phyloP scores from a whole-genome alignment of 139 green algal species.

The Haematococcus sp. region DNA sequence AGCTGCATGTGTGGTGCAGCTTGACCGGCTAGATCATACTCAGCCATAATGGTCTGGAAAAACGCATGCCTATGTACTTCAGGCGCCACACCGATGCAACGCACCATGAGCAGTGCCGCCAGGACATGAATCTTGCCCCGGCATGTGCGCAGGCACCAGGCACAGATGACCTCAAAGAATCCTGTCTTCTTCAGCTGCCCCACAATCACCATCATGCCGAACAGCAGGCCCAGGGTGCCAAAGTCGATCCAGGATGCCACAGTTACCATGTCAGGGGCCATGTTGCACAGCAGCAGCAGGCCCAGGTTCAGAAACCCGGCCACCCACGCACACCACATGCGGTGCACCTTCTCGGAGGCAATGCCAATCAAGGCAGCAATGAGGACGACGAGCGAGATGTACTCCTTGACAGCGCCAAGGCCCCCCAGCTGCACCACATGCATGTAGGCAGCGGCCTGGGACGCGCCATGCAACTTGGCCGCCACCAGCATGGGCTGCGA shows the following conservation, averaged over 20 bases:
- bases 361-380: constrained; percentile 32
- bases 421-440: no score
- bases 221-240: constrained; percentile 54
- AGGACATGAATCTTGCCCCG: constrained; percentile 37
- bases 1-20: no score
- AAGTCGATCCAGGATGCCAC: constrained; percentile 48
- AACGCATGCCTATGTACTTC: neutral
- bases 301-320: constrained; percentile 37
- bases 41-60: no score
- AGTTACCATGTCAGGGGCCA: constrained; percentile 16
- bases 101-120: constrained; percentile 29
- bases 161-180: constrained; percentile 46
- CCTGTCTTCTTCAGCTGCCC: constrained; percentile 43
- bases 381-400: no score
- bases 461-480: no score
- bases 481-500: no score
- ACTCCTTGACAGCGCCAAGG: no score
- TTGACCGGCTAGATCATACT: neutral
- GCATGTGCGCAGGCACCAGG: constrained; percentile 23
- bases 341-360: constrained; percentile 41
- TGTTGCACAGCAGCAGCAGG: constrained; percentile 46
- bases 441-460: no score
- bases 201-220: constrained; percentile 69
- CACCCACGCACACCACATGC: constrained; percentile 45
- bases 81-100: neutral